Conservation (phyloP, 2,329 filamentous ascomycete species). For the Aspergillus eucalypticola region DNA sequence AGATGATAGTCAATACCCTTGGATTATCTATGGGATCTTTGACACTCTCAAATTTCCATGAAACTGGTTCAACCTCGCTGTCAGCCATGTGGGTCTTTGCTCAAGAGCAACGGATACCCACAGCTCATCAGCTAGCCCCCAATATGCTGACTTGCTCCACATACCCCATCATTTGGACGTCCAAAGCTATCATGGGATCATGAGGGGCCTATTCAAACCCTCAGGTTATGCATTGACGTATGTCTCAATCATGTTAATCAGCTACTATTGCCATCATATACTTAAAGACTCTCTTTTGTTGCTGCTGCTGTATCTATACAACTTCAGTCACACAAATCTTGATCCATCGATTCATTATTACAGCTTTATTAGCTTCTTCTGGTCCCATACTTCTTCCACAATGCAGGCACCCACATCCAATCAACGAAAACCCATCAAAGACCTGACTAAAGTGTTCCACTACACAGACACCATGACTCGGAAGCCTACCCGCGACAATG, state of each 20-base stretch:
- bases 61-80: no score
- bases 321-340: no score
- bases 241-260: not conserved
- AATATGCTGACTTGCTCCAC: not conserved
- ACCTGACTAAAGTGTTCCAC: constrained; percentile 32
- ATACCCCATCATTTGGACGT: not conserved
- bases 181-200: not conserved
- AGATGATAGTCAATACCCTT: no score
- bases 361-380: no score
- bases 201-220: not conserved
- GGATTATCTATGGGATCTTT: no score
- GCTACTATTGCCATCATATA: not conserved
- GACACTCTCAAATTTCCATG: no score
- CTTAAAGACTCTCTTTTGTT: no score
- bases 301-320: no score
- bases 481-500: constrained; percentile 32
- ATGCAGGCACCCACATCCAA: constrained; percentile 31
- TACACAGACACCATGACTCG: constrained; percentile 32
- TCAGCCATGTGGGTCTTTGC: not conserved
- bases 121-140: not conserved
- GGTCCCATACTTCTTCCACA: not conserved
- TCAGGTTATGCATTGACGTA: not conserved
- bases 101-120: not conserved
- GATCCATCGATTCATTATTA: no score
- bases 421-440: constrained; percentile 24